These are phyloP conservation scores for Aspergillus sp. DNA, from an alignment of 2,329 filamentous ascomycete genomes.

Conservation along the genomic window DNA sequence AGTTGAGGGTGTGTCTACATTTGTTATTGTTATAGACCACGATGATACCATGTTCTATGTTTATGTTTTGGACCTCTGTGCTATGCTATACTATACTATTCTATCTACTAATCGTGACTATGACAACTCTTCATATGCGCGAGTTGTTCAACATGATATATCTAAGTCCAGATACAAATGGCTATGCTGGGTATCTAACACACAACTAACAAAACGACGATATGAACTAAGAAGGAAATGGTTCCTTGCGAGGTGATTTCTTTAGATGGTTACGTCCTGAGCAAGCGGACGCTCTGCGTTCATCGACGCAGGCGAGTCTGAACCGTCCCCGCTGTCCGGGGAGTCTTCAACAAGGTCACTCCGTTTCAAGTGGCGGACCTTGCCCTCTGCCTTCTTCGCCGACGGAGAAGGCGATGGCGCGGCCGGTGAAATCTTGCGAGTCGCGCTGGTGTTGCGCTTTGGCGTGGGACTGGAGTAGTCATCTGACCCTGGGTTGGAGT, in stretches of 20 bases:
- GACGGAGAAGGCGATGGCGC: slow-evolving; percentile 12
- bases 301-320: slow-evolving; percentile 30
- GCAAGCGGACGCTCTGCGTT: slow-evolving; percentile 10
- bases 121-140: slow-evolving; percentile 11
- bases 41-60: slow-evolving; percentile 8
- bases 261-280: neutral
- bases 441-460: slow-evolving; percentile 19
- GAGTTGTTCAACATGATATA: neutral
- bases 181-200: slow-evolving; percentile 24
- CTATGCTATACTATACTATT: neutral
- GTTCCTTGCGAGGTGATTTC: neutral
- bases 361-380: slow-evolving; percentile 14
- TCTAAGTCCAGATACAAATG: slow-evolving; percentile 9
- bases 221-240: neutral
- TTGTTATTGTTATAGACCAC: neutral
- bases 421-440: slow-evolving; percentile 10
- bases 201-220: slow-evolving; percentile 6
- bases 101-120: neutral
- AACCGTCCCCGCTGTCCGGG: slow-evolving; percentile 35
- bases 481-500: slow-evolving; percentile 25
- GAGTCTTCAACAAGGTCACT: slow-evolving; percentile 31
- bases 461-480: slow-evolving; percentile 35
- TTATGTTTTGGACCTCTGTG: neutral
- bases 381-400: slow-evolving; percentile 14
- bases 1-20: neutral